Base-by-base conservation (phyloP, 306 rosid genomes). In the Benincasa hispida region DNA sequence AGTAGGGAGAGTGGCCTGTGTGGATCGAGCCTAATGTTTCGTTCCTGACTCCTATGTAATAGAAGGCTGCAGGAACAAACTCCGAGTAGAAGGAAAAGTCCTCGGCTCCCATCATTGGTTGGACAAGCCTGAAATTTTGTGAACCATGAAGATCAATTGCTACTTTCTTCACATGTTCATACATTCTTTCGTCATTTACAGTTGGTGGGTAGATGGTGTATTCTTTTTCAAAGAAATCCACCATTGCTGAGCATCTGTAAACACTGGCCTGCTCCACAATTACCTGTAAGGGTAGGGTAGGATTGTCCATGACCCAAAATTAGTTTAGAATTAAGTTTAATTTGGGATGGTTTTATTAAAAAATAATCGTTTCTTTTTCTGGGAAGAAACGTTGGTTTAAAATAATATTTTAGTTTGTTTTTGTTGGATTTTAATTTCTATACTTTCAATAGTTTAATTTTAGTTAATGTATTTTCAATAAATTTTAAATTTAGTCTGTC, bases 21-120 rank as follows among this genome's bases (percentile, higher is more conserved):
- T 93, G 96, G 56, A 77, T 84, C 51, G 98, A 93, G 10, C 98
- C 98, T 27, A 93, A 65, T 24, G 96, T 91, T 78, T 93, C 97
- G 22, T 91, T 91, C 84, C 89, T 85, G 42, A 93, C 72, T 2
- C 98, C 98, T 17, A 93, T 91, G 86, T 91, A 93, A 77, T 72
- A 93, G 85, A 91, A 93, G 30, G 90, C 97, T 14, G 93, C 88
- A 0, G 98, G 96, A 78, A 89, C 83, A 45, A 83, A 82, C 80
- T 91, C 80, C 0, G 93, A 82, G 87, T 87, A 91, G 79, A 93
- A 93, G 37, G 98, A 91, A 80, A 88, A 93, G 80, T 93, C 98
- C 87, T 93, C 98, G 1, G 96, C 98, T 2, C 97, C 98, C 98
- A 93, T 93, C 96, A 93, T 88, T 1, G 93, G 98, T 58, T 89